Evolutionary conservation across 2,329 filamentous ascomycete genomes (phyloP).

Genomic region (Hypoxylon sp.): DNA sequence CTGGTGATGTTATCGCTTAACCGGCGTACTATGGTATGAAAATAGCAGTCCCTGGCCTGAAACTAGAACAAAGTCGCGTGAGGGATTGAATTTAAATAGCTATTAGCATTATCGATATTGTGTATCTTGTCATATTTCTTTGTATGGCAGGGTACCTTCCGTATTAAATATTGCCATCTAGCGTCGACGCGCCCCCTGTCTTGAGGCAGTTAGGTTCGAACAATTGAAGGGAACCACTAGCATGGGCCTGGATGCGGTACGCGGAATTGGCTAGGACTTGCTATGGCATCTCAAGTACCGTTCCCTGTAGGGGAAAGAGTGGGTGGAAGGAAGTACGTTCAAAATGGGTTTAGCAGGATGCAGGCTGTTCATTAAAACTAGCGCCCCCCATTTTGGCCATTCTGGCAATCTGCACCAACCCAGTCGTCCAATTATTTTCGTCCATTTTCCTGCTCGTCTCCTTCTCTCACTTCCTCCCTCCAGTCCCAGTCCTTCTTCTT

Average conservation of each 20-base stretch:
- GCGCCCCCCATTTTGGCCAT: conserved; percentile 57
- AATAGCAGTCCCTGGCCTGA: conserved; percentile 30
- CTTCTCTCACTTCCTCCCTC: conserved; percentile 47
- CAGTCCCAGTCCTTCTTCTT: conserved; percentile 54
- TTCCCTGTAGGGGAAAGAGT: conserved; percentile 9
- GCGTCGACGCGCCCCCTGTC: conserved; percentile 16
- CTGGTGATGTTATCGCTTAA: neutral
- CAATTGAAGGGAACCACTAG: neutral
- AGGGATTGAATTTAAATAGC: conserved; percentile 21
- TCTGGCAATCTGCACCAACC: conserved; percentile 56
- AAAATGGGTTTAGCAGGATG: conserved; percentile 44
- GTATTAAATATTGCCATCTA: conserved; percentile 30
- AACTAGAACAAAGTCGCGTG: conserved; percentile 37
- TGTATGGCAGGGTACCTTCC: conserved; percentile 26
- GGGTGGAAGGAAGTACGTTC: conserved; percentile 29
- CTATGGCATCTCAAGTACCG: conserved; percentile 15
- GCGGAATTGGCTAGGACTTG: conserved; percentile 15
- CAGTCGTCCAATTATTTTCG: conserved; percentile 49
- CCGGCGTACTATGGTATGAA: conserved; percentile 22
- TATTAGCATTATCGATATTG: conserved; percentile 9
- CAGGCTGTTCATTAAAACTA: conserved; percentile 60
- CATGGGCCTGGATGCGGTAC: conserved; percentile 13
- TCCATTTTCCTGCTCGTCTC: conserved; percentile 43
- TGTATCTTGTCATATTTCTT: conserved; percentile 14
- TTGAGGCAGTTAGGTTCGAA: conserved; percentile 8